Evolutionary conservation across 306 rosid species (phyloP), one percentile per base, ranked within the genome.

Genomic region (Acacia confusa): DNA sequence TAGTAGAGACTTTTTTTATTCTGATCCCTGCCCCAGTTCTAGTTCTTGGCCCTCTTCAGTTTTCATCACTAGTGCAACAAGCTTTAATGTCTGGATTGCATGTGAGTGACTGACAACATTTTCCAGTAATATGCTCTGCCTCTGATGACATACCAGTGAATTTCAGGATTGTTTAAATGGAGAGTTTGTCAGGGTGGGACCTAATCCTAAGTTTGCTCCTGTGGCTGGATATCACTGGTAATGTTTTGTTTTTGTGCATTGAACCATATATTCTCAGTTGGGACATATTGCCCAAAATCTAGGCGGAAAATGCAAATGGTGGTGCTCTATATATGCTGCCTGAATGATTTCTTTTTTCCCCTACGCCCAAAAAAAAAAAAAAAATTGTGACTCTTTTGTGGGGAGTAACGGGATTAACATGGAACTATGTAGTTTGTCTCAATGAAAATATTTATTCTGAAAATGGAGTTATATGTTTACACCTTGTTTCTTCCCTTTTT

Each of bases 211-310:
- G 83, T 93, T 95, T 85, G 14, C 90, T 53, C 97, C 98, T 0
- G 98, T 93, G 45, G 98, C 99, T 84, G 98, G 94, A 77, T 92
- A 92, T 82, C 99, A 95, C 86, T 92, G 96, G 99, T 92, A 87
- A 87, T 48, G 38, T 73, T 73, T 34, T 14, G n/a, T 1, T 38
- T 70, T 27, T 53, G 43, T 22, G 27, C 41, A 28, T 63, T 68
- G 70, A 80, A 70, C 28, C 13, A 16, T 71, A 32, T 64, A 34
- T 24, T 53, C 50, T 72, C 27, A 9, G 13, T 38, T 38, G 50
- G 74, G 40, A 65, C 41, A 13, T 57, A 69, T 63, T 78, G 66
- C 44, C 40, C 30, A 77, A 52, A 52, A 17, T 52, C 60, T 34
- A n/a, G 55, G 79, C 30, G 20, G 71, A 66, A 79, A 79, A 43